A percentile compares a stretch with the other conserved stretches of the same genome.
These are phyloP conservation scores for Leucocoprinus birnbaumii DNA, from an alignment of 768 basidiomycete genomes.

Conservation along the genomic window DNA sequence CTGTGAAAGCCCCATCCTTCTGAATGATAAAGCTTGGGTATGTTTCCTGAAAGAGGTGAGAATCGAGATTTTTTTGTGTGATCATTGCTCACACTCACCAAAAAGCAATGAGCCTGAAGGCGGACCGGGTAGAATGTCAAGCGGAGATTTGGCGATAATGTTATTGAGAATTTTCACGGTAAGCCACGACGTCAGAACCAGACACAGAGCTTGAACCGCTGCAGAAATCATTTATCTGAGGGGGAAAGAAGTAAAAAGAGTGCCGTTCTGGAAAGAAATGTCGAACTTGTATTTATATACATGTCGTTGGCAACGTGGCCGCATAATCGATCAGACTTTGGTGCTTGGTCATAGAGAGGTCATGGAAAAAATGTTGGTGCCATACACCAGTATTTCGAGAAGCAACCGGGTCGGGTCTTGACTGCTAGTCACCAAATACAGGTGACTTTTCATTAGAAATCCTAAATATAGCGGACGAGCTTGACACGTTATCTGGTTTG, in stretches of 20 bases:
- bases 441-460: neutral
- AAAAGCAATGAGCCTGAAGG: constrained; percentile 27
- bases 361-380: neutral
- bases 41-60: constrained; percentile 25
- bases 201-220: neutral
- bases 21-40: constrained; percentile 27
- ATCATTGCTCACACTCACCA: constrained; percentile 29
- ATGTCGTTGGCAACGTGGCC: neutral
- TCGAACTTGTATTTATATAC: constrained; percentile 8
- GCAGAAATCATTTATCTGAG: neutral
- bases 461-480: neutral
- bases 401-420: constrained; percentile 12
- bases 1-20: constrained; percentile 36
- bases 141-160: constrained; percentile 9
- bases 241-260: neutral
- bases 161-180: constrained; percentile 13
- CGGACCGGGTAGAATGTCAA: constrained; percentile 39
- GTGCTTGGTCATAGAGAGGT: neutral
- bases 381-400: neutral
- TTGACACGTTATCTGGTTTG: too few relatives aligned
- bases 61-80: neutral
- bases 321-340: constrained; percentile 1
- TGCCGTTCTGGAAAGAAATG: neutral
- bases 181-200: constrained; percentile 6
- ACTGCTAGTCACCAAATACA: neutral